Evolutionary conservation across 495 filamentous ascomycete genomes (phyloP), one percentile per base, ranked within the genome.

Genomic region (Aspergillus conjunctus): DNA sequence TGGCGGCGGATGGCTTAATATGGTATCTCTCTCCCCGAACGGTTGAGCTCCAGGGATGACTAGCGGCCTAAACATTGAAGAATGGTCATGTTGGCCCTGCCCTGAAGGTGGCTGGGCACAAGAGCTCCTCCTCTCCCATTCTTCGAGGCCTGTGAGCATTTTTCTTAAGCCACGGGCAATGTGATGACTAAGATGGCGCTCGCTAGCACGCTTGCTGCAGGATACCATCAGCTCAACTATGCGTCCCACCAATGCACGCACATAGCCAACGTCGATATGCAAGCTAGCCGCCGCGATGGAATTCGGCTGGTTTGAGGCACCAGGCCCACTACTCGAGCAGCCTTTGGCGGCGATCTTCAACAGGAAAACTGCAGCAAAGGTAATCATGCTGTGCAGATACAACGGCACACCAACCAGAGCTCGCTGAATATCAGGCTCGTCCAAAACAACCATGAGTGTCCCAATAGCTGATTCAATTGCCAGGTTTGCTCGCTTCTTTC

Each of bases 371-470:
- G 75, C 77, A 2, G 82, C 82, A 61, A 83, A 84, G 0, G 81
- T 81, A 51, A 84, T 83, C 81, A 84, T 85, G 59, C 79, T 80
- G 68, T 83, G 79, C 11, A 83, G 72, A 60, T 84, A 85, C 14
- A 81, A 65, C 22, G 81, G 81, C 4, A 83, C 77, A 11, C 81
- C 82, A 43, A 82, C 79, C 46, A 85, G 67, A 9, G 76, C 75
- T 15, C 67, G 65, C 48, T 81, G 78, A 17, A 85, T 79, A 54
- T 84, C 81, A n/a, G 70, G 70, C 56, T 82, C 81, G 9, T 80
- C 74, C 18, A 84, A 58, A 9, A 83, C 75, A 26, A 80, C 71
- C 45, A 76, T 66, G 31, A 85, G 72, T 33, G 80, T 83, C 18
- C 74, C 71, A 30, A 80, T 80, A 4, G 84, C 83, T 20, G 78